Percentiles rank a stretch among this genome's conserved stretches.
phyloP scores from a whole-genome alignment of 2,329 filamentous ascomycete genomes.

The Pleurostoma richardsiae region DNA sequence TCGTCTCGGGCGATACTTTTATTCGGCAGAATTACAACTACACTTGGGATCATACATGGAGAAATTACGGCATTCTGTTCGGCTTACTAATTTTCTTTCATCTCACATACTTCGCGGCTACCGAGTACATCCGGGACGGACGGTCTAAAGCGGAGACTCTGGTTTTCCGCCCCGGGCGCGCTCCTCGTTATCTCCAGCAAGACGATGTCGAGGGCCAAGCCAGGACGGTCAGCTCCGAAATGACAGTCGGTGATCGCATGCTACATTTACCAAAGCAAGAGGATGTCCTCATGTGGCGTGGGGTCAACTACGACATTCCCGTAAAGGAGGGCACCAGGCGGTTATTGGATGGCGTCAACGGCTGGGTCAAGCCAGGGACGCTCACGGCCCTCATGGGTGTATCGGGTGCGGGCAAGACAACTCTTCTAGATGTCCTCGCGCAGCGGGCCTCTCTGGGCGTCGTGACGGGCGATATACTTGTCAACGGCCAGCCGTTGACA shows the following conservation, averaged over 20 bases:
- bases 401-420: conserved; percentile 72
- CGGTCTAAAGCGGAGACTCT: conserved; percentile 51
- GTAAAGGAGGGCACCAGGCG: conserved; percentile 62
- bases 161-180: conserved; percentile 50
- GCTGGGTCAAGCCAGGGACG: conserved; percentile 73
- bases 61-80: conserved; percentile 51
- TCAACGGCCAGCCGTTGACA: conserved; percentile 61
- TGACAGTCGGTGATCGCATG: conserved; percentile 9
- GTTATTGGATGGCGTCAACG: conserved; percentile 67
- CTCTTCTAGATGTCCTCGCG: conserved; percentile 67
- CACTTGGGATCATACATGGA: conserved; percentile 38
- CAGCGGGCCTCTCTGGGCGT: conserved; percentile 71
- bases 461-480: conserved; percentile 64
- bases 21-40: conserved; percentile 41
- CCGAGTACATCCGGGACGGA: conserved; percentile 35
- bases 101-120: conserved; percentile 44
- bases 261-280: conserved; percentile 34
- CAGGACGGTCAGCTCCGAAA: neutral
- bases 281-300: conserved; percentile 65
- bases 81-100: conserved; percentile 51
- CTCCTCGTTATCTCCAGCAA: conserved; percentile 55
- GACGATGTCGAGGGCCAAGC: conserved; percentile 33
- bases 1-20: conserved; percentile 55
- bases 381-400: conserved; percentile 38
- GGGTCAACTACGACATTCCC: conserved; percentile 57